Evolutionary conservation across 2,329 filamentous ascomycete genomes (phyloP).

Genomic region (Paracoccidioides brasiliensis): DNA sequence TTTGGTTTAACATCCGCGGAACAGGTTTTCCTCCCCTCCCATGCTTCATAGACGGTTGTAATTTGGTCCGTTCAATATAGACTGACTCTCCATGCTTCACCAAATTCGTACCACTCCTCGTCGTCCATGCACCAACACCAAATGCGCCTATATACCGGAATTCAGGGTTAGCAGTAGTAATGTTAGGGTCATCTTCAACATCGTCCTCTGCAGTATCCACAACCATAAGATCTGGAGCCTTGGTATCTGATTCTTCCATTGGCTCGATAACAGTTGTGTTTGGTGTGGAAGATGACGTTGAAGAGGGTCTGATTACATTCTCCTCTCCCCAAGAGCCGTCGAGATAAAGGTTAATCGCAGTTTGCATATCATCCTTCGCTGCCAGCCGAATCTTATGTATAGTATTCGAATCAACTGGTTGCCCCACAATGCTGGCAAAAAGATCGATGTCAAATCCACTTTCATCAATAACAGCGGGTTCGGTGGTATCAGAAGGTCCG

Average conservation of each 20-base stretch:
- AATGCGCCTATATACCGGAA: slow-evolving; percentile 80
- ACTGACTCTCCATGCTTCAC: slow-evolving; percentile 73
- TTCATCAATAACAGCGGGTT: neutral
- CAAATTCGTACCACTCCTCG: slow-evolving; percentile 62
- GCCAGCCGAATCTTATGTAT: slow-evolving; percentile 37
- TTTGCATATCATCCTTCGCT: slow-evolving; percentile 43
- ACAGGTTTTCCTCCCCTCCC: slow-evolving; percentile 34
- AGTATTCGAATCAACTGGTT: slow-evolving; percentile 32
- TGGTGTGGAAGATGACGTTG: neutral
- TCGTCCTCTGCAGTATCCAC: neutral
- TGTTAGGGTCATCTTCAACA: neutral
- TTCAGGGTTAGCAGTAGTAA: slow-evolving; percentile 27
- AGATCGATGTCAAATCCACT: slow-evolving; percentile 40
- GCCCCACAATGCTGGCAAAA: slow-evolving; percentile 47
- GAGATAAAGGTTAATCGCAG: slow-evolving; percentile 51
- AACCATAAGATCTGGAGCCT: neutral
- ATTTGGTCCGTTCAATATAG: slow-evolving; percentile 73
- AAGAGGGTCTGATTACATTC: slow-evolving; percentile 1
- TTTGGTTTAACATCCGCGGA: slow-evolving; percentile 44
- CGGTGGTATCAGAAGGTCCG: neutral
- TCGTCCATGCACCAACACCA: slow-evolving; percentile 84
- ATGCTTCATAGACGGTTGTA: slow-evolving; percentile 43
- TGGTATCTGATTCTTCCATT: neutral
- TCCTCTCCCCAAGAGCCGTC: slow-evolving; percentile 48
- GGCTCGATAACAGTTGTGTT: neutral